Base-by-base conservation (phyloP, 2,329 filamentous ascomycete species). In the Fusarium floridanum region DNA sequence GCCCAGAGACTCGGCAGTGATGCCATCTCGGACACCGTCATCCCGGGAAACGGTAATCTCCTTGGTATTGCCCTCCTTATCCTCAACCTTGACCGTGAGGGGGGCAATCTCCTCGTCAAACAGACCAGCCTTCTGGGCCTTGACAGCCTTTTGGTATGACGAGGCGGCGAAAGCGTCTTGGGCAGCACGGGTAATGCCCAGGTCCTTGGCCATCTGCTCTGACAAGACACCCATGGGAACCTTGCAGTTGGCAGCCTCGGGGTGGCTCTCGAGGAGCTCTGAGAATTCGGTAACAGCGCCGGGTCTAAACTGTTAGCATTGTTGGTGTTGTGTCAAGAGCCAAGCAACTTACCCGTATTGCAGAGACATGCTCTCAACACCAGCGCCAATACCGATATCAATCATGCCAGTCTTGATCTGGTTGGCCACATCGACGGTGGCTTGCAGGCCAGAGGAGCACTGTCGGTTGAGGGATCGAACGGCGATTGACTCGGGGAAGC, bases 111-210 rank as follows among this genome's bases (percentile, higher is more conserved):
- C 97, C 80, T 97, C 91, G 78, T 97, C 89, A 85, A 98, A 98
- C 62, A 97, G 91, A n/a, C 97, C 97, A 7, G 89, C 89, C 82
- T 94, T 89, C 85, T 98, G 96, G 22, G 97, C 96, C 84, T 91
- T 91, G 78, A 91, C 83, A 24, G 97, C 97, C 87, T 98, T 98
- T 77, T 95, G 92, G 88, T 97, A 98, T 45, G 95, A 97, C 4
- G 88, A 85, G n/a, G 96, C 96, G 16, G 97, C 97, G 83, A 98
- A 99, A n/a, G 91, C 90, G 82, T 99, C 97, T 85, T 98, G 97
- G 62, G 89, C 86, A 12, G 88, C 85, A 71, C 97, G 93, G 67
- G 86, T 80, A 80, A 98, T 90, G 68, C 89, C 88, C 79, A 93
- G 91, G 82, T 95, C 95, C 85, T 95, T 93, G 77, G 96, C 97